phyloP scores from a whole-genome alignment of 345 rosid species.

The Salix purpurea region DNA sequence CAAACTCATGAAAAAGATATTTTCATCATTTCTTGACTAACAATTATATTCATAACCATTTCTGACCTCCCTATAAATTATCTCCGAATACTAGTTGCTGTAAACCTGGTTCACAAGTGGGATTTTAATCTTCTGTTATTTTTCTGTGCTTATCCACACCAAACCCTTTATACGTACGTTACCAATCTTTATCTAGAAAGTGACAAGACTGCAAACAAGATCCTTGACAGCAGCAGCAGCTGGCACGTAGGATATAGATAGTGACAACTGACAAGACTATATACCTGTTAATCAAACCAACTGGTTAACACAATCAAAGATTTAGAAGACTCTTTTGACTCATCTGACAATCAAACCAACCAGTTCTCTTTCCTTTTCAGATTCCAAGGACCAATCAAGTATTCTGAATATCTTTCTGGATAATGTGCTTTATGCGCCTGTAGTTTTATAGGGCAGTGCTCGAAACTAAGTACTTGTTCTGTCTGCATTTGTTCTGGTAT shows the following conservation, averaged over 20 bases:
- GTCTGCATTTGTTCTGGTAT: constrained; percentile 2
- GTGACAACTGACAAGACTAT: constrained; percentile 10
- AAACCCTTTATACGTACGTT: neutral
- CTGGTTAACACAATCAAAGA: constrained; percentile 17
- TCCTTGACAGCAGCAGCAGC: neutral
- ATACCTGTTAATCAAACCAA: constrained; percentile 35
- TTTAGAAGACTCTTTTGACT: neutral
- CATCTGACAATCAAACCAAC: constrained; percentile 45
- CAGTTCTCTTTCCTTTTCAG: constrained; percentile 19
- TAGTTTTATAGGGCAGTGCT: neutral
- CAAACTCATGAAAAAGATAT: too few relatives aligned
- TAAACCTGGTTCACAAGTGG: neutral
- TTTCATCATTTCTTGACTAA: neutral
- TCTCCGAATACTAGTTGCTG: neutral
- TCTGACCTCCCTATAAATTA: neutral
- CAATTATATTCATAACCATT: neutral
- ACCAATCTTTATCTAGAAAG: neutral
- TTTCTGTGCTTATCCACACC: neutral
- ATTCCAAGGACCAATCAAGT: constrained; percentile 17
- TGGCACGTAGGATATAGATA: constrained; percentile 14
- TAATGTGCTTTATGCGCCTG: neutral
- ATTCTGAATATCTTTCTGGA: constrained; percentile 12
- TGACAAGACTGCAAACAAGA: constrained; percentile 1
- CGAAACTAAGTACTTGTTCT: neutral
- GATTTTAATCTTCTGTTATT: neutral